Conservation (phyloP, 176 grass and related monocot species). For the Aegilops bicornis region DNA sequence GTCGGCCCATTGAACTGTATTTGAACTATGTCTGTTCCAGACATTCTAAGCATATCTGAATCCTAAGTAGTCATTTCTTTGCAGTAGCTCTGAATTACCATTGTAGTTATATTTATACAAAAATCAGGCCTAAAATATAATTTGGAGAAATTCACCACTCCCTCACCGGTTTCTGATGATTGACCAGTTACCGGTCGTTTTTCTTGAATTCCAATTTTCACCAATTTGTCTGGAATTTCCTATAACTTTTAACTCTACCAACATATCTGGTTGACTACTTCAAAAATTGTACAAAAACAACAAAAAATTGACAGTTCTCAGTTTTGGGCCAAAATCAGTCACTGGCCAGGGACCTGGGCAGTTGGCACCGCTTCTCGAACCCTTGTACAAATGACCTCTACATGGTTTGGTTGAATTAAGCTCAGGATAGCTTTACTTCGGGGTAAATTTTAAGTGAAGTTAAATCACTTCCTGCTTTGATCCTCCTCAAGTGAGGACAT, state of each 20-base stretch:
- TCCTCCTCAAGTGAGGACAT: background rate
- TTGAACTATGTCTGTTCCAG: background rate
- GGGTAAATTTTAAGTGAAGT: background rate
- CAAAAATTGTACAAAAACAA: background rate
- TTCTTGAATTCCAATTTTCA: background rate
- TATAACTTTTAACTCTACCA: background rate
- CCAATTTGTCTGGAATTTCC: background rate
- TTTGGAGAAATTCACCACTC: background rate
- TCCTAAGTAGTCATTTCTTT: background rate
- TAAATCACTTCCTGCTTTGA: background rate
- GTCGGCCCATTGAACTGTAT: background rate
- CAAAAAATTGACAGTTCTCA: background rate
- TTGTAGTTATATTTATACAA: background rate
- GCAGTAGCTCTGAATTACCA: background rate
- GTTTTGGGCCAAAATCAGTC: background rate
- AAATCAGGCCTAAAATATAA: background rate
- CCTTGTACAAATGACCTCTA: background rate
- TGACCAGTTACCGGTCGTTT: background rate
- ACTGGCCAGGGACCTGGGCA: background rate
- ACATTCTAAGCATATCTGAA: background rate
- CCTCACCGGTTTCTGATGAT: background rate
- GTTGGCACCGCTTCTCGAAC: background rate
- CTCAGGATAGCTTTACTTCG: background rate
- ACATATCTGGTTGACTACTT: background rate
- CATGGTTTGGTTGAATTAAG: background rate